Evolutionary conservation across 306 rosid species (phyloP).

Genomic region (Glycine tomentella): DNA sequence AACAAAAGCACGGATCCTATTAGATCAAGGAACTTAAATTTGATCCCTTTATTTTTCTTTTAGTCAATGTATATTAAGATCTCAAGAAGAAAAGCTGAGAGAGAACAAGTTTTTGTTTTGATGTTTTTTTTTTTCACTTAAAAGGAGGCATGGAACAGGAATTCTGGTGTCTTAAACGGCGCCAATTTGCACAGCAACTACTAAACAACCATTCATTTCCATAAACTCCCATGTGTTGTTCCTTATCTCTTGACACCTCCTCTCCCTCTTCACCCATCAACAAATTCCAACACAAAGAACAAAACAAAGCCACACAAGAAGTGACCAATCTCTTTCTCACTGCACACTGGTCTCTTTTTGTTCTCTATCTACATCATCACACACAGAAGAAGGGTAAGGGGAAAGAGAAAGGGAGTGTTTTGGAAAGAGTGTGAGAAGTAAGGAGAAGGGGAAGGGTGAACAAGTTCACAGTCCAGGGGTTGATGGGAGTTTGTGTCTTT

Average conservation of each 20-base stretch:
- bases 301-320: slow-evolving; percentile 36
- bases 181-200: slow-evolving; percentile 53
- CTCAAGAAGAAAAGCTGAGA: slow-evolving; percentile 44
- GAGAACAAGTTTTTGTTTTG: neutral
- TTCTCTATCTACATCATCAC: slow-evolving; percentile 54
- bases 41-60: slow-evolving; percentile 18
- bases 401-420: neutral
- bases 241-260: slow-evolving; percentile 48
- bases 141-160: slow-evolving; percentile 50
- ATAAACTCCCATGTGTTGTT: slow-evolving; percentile 41
- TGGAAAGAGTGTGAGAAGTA: neutral
- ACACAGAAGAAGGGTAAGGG: neutral
- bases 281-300: slow-evolving; percentile 29
- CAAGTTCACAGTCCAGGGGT: slow-evolving; percentile 61
- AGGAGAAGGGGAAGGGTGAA: slow-evolving; percentile 42
- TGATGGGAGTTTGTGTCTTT: slow-evolving; percentile 48
- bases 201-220: slow-evolving; percentile 40
- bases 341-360: neutral
- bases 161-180: slow-evolving; percentile 51
- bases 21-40: slow-evolving; percentile 43
- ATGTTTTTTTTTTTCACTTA: slow-evolving; percentile 36
- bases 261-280: slow-evolving; percentile 70
- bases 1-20: slow-evolving; percentile 43
- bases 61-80: slow-evolving; percentile 43
- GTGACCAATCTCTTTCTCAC: slow-evolving; percentile 35